phyloP scores from a whole-genome alignment of 2,329 filamentous ascomycete genomes.

The Cadophora sp. region DNA sequence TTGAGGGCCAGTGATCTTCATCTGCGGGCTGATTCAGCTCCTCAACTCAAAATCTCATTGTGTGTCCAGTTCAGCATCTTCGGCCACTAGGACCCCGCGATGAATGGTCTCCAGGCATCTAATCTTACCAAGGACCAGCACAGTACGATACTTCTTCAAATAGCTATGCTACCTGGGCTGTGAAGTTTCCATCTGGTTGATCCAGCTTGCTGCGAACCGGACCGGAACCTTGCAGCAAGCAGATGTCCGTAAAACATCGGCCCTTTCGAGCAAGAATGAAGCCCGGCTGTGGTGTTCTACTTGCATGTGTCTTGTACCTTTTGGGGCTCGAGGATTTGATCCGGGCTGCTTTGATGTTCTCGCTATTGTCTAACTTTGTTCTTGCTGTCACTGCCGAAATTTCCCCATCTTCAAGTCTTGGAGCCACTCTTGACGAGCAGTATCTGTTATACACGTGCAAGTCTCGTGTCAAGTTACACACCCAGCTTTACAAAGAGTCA shows the following conservation, averaged over 20 bases:
- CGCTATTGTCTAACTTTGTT: background rate
- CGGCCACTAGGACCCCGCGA: too few relatives aligned
- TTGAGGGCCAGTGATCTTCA: background rate
- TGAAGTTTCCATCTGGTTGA: background rate
- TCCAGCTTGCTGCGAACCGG: background rate
- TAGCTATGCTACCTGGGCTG: too few relatives aligned
- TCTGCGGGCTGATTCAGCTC: background rate
- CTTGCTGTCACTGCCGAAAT: background rate
- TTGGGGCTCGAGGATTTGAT: background rate
- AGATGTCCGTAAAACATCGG: background rate
- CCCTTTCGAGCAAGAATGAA: background rate
- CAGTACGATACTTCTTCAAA: background rate
- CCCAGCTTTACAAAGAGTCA: background rate
- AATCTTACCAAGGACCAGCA: background rate
- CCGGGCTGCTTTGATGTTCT: background rate
- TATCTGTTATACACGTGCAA: background rate
- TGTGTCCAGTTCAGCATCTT: background rate
- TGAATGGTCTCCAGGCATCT: background rate
- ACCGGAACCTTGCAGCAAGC: conserved; percentile 6
- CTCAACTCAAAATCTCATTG: background rate
- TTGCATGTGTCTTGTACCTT: background rate
- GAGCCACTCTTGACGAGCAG: background rate
- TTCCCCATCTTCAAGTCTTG: background rate
- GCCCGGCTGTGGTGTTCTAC: background rate
- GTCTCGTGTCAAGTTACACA: conserved; percentile 5